Conservation (phyloP, 371 early-diverging fungal genomes). For the Mortierella sp. region DNA sequence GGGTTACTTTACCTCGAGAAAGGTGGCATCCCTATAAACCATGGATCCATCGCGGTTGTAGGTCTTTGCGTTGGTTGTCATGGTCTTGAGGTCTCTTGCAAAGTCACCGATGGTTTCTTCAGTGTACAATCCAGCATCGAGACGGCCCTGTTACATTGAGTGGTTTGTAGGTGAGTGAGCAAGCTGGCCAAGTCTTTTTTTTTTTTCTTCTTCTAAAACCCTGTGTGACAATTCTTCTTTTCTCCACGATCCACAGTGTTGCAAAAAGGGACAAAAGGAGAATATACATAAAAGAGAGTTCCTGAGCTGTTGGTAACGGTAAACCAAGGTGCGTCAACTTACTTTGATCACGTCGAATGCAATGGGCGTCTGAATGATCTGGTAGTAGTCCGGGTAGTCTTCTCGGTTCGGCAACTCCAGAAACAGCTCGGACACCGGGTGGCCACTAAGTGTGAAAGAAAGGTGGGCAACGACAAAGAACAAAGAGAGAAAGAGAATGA, state of each 20-base stretch:
- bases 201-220: background rate
- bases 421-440: constrained; percentile 81
- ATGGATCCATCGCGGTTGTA: constrained; percentile 84
- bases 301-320: background rate
- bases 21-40: constrained; percentile 81
- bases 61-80: constrained; percentile 84
- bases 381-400: constrained; percentile 95
- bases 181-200: background rate
- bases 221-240: background rate
- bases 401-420: constrained; percentile 79
- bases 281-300: background rate
- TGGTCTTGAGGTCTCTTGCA: constrained; percentile 74
- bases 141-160: constrained; percentile 53
- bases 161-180: background rate
- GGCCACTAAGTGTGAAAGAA: constrained; percentile 62
- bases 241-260: background rate
- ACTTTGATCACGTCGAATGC: constrained; percentile 68
- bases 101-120: constrained; percentile 64
- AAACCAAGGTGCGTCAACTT: constrained; percentile 9
- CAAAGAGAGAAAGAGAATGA: background rate
- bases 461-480: background rate
- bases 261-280: background rate
- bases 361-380: constrained; percentile 84
- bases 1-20: constrained; percentile 65
- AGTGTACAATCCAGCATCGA: constrained; percentile 66